A percentile compares a stretch with the other conserved stretches of the same genome.
Conservation (phyloP, 306 rosid genomes). For the Lathyrus sativus region DNA sequence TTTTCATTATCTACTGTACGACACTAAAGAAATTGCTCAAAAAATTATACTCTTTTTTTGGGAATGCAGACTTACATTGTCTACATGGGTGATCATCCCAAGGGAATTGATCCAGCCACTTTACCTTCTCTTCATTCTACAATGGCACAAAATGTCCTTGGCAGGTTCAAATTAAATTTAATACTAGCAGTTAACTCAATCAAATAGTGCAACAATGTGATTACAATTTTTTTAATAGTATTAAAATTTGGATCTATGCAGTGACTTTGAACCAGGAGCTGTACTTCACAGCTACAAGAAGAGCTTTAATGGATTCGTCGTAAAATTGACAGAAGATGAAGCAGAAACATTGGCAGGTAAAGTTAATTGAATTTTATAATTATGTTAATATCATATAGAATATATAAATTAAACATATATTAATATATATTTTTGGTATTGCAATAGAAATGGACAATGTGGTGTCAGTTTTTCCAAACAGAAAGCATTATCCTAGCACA, state of each 20-base stretch:
- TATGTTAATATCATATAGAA: too few species aligned
- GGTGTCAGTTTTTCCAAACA: constrained; percentile 42
- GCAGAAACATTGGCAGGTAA: constrained; percentile 36
- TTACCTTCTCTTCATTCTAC: constrained; percentile 37
- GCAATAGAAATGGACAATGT: constrained; percentile 39
- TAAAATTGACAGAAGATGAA: constrained; percentile 42
- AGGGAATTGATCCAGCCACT: constrained; percentile 21
- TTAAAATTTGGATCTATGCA: not conserved
- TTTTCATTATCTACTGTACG: too few species aligned
- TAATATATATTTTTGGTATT: not conserved
- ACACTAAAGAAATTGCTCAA: too few species aligned
- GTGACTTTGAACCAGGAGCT: constrained; percentile 18
- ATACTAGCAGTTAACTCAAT: too few species aligned
- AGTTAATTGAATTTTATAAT: too few species aligned
- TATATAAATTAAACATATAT: too few species aligned
- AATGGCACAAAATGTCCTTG: constrained; percentile 43
- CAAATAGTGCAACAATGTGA: too few species aligned
- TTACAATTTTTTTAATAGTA: too few species aligned
- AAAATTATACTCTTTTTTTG: not conserved
- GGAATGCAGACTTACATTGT: constrained; percentile 43
- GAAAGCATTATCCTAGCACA: constrained; percentile 23
- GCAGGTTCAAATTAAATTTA: constrained; percentile 31
- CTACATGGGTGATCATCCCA: constrained; percentile 49
- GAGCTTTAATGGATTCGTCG: constrained; percentile 48
- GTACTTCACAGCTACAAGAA: constrained; percentile 45